Conservation (phyloP, 2,329 filamentous ascomycete species). For the Cucurbitaria berberidis region DNA sequence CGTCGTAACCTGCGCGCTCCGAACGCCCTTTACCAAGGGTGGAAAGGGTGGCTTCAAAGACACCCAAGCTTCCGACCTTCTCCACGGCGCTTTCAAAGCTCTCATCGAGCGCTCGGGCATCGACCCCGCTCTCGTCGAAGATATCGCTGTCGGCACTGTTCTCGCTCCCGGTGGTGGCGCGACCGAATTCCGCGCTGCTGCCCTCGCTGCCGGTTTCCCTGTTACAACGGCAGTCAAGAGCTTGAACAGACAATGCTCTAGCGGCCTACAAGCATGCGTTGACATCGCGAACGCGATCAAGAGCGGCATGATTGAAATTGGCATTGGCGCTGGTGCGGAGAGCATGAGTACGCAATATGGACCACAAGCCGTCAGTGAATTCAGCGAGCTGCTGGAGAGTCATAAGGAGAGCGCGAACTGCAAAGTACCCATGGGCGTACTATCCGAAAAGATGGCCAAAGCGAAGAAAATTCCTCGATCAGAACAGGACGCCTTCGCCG, state of each 20-base stretch:
- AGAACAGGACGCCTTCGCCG: conserved; percentile 90
- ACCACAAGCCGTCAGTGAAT: conserved; percentile 85
- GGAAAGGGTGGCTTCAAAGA: conserved; percentile 96
- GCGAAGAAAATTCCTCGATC: conserved; percentile 74
- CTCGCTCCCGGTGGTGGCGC: conserved; percentile 92
- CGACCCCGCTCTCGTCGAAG: conserved; percentile 86
- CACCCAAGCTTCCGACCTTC: conserved; percentile 83
- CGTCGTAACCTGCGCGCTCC: conserved; percentile 90
- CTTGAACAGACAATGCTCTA: conserved; percentile 93
- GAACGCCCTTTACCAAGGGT: conserved; percentile 90
- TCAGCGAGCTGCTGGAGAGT: conserved; percentile 84
- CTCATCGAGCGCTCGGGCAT: conserved; percentile 86
- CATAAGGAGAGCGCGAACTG: conserved; percentile 88
- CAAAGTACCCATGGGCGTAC: conserved; percentile 94
- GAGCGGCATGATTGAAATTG: conserved; percentile 91
- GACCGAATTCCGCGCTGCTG: conserved; percentile 94
- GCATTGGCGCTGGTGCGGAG: conserved; percentile 93
- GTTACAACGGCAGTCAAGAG: conserved; percentile 82
- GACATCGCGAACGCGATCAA: conserved; percentile 94
- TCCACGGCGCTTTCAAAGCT: conserved; percentile 81
- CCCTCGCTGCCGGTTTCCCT: conserved; percentile 89
- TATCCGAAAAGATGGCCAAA: conserved; percentile 95
- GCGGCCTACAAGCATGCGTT: conserved; percentile 87
- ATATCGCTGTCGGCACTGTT: conserved; percentile 90
- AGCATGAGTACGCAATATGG: conserved; percentile 95